Percentiles rank a stretch among this genome's conserved stretches.
These are phyloP conservation scores for Plantago rigida DNA, from an alignment of 305 asterid species.

Conservation along the genomic window DNA sequence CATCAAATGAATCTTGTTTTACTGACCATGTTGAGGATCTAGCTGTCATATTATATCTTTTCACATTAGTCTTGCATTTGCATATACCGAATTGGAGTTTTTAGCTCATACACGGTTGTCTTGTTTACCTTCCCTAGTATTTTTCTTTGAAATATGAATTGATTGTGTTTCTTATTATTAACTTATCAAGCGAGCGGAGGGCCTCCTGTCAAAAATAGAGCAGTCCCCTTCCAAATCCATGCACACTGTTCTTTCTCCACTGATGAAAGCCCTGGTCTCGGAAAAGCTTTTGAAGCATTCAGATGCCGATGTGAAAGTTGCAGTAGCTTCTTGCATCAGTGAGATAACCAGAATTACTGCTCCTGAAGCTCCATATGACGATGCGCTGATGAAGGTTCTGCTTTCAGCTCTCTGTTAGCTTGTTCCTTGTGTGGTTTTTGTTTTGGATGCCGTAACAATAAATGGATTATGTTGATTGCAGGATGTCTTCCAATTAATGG, in stretches of 20 bases:
- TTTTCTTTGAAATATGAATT: slow-evolving; percentile 5
- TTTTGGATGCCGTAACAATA: slow-evolving; percentile 24
- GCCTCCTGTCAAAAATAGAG: slow-evolving; percentile 62
- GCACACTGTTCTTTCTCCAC: slow-evolving; percentile 57
- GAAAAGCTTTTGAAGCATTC: slow-evolving; percentile 63
- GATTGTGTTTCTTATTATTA: slow-evolving; percentile 14
- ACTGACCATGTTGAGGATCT: too few relatives aligned
- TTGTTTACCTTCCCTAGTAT: not conserved
- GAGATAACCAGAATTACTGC: slow-evolving; percentile 91
- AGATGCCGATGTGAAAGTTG: slow-evolving; percentile 67
- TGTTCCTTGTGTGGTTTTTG: not conserved
- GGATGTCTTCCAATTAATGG: slow-evolving; percentile 82
- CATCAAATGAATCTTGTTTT: too few relatives aligned
- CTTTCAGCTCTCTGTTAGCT: not conserved
- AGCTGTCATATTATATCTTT: too few relatives aligned
- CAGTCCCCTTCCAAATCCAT: slow-evolving; percentile 76
- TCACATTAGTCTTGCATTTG: too few relatives aligned
- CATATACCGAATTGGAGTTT: not conserved
- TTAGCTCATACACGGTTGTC: not conserved
- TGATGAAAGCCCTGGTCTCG: slow-evolving; percentile 46
- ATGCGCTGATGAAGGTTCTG: slow-evolving; percentile 71
- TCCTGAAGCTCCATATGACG: slow-evolving; percentile 78
- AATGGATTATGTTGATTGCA: slow-evolving; percentile 34
- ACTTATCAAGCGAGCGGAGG: slow-evolving; percentile 46
- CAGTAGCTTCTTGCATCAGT: slow-evolving; percentile 83